Evolutionary conservation across 2,329 filamentous ascomycete genomes (phyloP).

Genomic region (Myriosclerotinia scirpicola): DNA sequence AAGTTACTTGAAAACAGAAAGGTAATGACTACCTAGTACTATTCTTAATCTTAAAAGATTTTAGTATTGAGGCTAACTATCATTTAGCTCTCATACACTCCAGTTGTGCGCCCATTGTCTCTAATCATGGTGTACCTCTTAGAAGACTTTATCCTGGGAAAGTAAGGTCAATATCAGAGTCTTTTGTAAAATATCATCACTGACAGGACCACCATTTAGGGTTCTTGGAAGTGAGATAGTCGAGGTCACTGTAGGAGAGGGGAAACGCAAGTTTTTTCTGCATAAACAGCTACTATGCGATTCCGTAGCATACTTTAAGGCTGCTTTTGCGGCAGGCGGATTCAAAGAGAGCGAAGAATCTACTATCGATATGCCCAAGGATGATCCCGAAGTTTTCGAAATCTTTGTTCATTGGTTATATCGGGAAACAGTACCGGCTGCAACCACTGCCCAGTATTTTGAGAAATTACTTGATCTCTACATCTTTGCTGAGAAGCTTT

Average conservation of each 20-base stretch:
- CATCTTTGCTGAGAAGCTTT: constrained; percentile 19
- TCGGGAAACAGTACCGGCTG: neutral
- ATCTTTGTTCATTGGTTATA: constrained; percentile 24
- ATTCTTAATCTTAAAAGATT: neutral
- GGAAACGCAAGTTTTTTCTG: constrained; percentile 29
- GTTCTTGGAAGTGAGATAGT: constrained; percentile 29
- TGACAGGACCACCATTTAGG: no score
- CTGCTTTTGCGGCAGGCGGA: constrained; percentile 20
- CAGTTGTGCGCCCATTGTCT: neutral
- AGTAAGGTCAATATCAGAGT: neutral
- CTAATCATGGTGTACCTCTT: neutral
- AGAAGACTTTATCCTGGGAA: neutral
- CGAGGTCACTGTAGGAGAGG: constrained; percentile 30
- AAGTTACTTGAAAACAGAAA: neutral
- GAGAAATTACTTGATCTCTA: constrained; percentile 8
- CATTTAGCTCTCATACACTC: neutral
- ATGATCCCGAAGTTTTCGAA: constrained; percentile 11
- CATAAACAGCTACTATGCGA: constrained; percentile 33
- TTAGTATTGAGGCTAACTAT: neutral
- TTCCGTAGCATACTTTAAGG: constrained; percentile 20
- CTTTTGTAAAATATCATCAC: accelerated
- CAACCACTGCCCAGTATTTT: neutral
- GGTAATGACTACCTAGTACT: no score
- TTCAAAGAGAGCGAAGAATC: constrained; percentile 24
- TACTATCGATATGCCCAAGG: constrained; percentile 24